These are phyloP conservation scores for Quercus mongolica DNA, from an alignment of 306 rosid genomes.

Conservation along the genomic window DNA sequence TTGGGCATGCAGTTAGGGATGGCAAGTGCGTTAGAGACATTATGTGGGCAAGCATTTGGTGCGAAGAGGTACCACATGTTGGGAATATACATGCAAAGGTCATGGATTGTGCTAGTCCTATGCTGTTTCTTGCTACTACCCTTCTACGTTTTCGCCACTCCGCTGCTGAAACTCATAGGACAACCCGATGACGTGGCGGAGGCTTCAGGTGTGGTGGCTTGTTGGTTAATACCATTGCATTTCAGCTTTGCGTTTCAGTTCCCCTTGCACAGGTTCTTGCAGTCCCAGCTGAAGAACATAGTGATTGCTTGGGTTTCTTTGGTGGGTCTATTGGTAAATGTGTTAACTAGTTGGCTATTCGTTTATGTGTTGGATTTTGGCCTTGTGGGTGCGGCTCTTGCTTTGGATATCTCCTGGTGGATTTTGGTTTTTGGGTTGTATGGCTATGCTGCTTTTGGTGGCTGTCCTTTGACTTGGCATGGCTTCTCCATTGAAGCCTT, in stretches of 20 bases:
- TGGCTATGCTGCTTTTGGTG: slow-evolving; percentile 42
- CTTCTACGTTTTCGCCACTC: slow-evolving; percentile 23
- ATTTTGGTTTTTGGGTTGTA: slow-evolving; percentile 50
- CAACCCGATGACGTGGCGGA: slow-evolving; percentile 33
- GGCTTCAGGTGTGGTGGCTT: slow-evolving; percentile 24
- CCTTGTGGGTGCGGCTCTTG: slow-evolving; percentile 62
- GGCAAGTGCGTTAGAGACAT: slow-evolving; percentile 45
- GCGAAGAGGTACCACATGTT: slow-evolving; percentile 33
- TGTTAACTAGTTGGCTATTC: slow-evolving; percentile 44
- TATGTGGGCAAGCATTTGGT: slow-evolving; percentile 44
- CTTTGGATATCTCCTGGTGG: slow-evolving; percentile 81
- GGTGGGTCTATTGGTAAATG: slow-evolving; percentile 36
- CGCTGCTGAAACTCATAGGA: slow-evolving; percentile 32
- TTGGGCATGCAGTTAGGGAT: slow-evolving; percentile 30
- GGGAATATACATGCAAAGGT: slow-evolving; percentile 36
- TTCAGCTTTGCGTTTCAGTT: slow-evolving; percentile 32
- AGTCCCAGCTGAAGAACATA: slow-evolving; percentile 31
- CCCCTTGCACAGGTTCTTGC: slow-evolving; percentile 35
- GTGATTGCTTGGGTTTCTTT: slow-evolving; percentile 63
- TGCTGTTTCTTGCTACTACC: slow-evolving; percentile 25
- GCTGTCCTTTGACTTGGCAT: slow-evolving; percentile 72
- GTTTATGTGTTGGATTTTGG: slow-evolving; percentile 52
- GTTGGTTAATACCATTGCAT: slow-evolving; percentile 32
- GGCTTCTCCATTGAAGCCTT: slow-evolving; percentile 68
- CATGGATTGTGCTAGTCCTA: slow-evolving; percentile 33